Base-by-base conservation (phyloP, 345 rosid genomes). In the Physaria fendleri region DNA sequence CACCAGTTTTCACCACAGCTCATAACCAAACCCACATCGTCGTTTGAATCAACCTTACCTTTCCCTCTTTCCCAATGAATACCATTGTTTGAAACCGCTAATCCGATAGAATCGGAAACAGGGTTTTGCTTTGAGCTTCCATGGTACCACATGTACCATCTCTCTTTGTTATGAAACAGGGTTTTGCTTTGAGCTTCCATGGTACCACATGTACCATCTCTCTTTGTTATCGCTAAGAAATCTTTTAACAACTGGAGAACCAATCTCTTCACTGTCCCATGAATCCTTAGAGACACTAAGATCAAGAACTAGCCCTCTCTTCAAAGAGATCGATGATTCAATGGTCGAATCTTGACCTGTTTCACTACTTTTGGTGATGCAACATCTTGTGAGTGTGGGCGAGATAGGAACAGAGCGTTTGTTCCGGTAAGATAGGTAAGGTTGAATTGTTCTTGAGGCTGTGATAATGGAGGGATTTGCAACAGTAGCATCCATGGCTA, bases 191-290 rank as follows among this genome's bases (percentile, higher is more conserved):
- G 84, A 75, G 71, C 70, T 79, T 46, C 93, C 95, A 25, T 80
- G 73, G 81, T 90, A 84, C 97, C 95, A 90, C 95, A 87, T 81
- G 62, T 69, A 77, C 97, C 93, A 84, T 66, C 95, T 87, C 80
- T 87, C 97, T 69, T 78, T 88, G 38, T 84, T 84, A 35, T 87
- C 93, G 23, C 92, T 72, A 52, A 82, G 65, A 71, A 84, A 87
- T 63, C 95, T 81, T 76, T 84, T 90, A 59, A 90, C 82, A 14
- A 87, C 90, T 0, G 97, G 93, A n/a, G 92, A 84, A 35, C 95
- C 93, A 55, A 87, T 77, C 63, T 84, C 88, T 5, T 64, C 73
- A 66, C 77, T 20, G 74, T 86, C 92, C 97, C 92, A 90, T 0
- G 88, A 84, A 43, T 65, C 65, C 1, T 42, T 21, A 4, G 76